Evolutionary conservation across 2,329 filamentous ascomycete species (phyloP).

Genomic region (Paracoccidioides brasiliensis): DNA sequence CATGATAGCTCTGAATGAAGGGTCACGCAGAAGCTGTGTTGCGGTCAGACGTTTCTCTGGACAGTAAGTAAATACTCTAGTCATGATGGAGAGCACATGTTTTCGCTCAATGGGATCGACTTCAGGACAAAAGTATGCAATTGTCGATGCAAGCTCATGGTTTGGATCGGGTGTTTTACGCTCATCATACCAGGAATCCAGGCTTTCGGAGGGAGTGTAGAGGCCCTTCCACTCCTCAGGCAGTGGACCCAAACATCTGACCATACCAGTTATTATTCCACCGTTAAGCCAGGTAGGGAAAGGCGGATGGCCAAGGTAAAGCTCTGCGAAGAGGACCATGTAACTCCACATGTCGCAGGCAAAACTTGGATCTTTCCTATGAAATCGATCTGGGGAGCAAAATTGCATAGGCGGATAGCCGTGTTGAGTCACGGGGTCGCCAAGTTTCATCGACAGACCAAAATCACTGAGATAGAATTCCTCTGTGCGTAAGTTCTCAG

Average conservation of each 20-base stretch:
- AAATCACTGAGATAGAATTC: slow-evolving; percentile 21
- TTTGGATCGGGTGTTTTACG: slow-evolving; percentile 1
- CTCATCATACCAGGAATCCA: slow-evolving; percentile 21
- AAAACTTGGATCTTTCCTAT: slow-evolving; percentile 14
- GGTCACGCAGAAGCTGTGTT: slow-evolving; percentile 17
- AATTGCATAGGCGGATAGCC: slow-evolving; percentile 12
- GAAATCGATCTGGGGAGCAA: slow-evolving; percentile 19
- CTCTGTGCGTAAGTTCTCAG: slow-evolving; percentile 14
- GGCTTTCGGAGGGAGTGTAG: slow-evolving; percentile 7
- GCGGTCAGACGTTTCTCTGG: slow-evolving; percentile 17
- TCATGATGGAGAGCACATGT: slow-evolving; percentile 12
- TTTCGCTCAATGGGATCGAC: slow-evolving; percentile 2
- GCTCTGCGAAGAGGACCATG: slow-evolving; percentile 17
- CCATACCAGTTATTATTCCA: slow-evolving; percentile 13
- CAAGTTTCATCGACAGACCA: slow-evolving; percentile 16
- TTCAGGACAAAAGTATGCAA: neutral
- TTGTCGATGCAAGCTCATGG: neutral
- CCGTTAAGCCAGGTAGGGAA: slow-evolving; percentile 11
- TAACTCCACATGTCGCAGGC: slow-evolving; percentile 23
- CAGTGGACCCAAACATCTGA: slow-evolving; percentile 15
- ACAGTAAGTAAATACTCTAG: slow-evolving; percentile 15
- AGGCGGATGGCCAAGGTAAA: slow-evolving; percentile 14
- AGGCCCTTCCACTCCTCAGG: slow-evolving; percentile 17
- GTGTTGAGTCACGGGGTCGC: slow-evolving; percentile 6
- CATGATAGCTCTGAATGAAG: slow-evolving; percentile 19